Evolutionary conservation across 2,329 filamentous ascomycete genomes (phyloP).

Genomic region (Paramyrothecium roridum): DNA sequence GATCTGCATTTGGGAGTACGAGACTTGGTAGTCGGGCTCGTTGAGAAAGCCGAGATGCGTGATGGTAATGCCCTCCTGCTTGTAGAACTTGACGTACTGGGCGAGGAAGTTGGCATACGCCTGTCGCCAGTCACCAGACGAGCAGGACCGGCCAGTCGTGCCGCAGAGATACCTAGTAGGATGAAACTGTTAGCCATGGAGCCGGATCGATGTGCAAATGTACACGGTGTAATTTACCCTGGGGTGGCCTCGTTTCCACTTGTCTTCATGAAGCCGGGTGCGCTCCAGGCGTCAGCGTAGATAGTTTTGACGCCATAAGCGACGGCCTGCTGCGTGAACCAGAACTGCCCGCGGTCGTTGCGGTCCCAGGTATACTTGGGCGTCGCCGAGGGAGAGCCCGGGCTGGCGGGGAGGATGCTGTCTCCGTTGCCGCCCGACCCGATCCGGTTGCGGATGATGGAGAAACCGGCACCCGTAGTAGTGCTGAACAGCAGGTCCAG

Average conservation of each 20-base stretch:
- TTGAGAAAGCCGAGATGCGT: slow-evolving; percentile 46
- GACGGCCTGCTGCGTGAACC: slow-evolving; percentile 45
- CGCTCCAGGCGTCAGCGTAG: slow-evolving; percentile 43
- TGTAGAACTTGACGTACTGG: slow-evolving; percentile 45
- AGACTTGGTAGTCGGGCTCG: slow-evolving; percentile 25
- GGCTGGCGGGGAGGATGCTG: slow-evolving; percentile 37
- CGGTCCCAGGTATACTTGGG: slow-evolving; percentile 43
- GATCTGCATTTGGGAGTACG: slow-evolving; percentile 34
- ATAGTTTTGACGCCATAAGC: slow-evolving; percentile 33
- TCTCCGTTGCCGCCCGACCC: slow-evolving; percentile 30
- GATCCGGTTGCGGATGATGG: slow-evolving; percentile 48
- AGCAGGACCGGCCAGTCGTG: slow-evolving; percentile 31
- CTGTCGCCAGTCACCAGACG: slow-evolving; percentile 41
- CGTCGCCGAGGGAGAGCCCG: slow-evolving; percentile 34
- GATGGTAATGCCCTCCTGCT: slow-evolving; percentile 36
- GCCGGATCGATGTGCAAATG: not conserved
- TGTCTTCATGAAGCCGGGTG: slow-evolving; percentile 47
- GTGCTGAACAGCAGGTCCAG: slow-evolving; percentile 44
- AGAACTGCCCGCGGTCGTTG: slow-evolving; percentile 48
- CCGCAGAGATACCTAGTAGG: slow-evolving; percentile 30
- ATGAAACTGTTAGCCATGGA: not conserved
- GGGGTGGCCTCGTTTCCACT: slow-evolving; percentile 28
- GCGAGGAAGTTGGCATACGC: slow-evolving; percentile 46
- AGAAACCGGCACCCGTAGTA: slow-evolving; percentile 42
- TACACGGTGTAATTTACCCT: slow-evolving; percentile 8